A percentile compares a stretch with the other conserved stretches of the same genome.
Evolutionary conservation across 2,329 filamentous ascomycete genomes (phyloP).

Genomic region (Cercospora beticola): DNA sequence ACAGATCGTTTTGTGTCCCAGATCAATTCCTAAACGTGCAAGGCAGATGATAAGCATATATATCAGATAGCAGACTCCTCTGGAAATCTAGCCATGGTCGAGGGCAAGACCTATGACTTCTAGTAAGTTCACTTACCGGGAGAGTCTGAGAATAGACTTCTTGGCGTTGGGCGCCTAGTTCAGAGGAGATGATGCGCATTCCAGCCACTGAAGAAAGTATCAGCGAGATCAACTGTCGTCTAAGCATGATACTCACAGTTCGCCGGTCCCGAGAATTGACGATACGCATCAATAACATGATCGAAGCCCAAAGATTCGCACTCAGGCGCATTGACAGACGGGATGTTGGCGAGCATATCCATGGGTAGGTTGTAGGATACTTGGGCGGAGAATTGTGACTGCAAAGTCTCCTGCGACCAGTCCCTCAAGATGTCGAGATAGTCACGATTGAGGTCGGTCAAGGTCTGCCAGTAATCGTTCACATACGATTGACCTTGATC

Average conservation of each 20-base stretch:
- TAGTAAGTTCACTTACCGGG: constrained; percentile 12
- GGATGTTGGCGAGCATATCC: constrained; percentile 37
- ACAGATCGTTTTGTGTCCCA: constrained; percentile 43
- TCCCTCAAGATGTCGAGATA: constrained; percentile 33
- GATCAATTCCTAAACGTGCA: constrained; percentile 28
- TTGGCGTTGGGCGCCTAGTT: constrained; percentile 35
- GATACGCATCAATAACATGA: constrained; percentile 37
- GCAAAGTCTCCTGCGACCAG: constrained; percentile 32
- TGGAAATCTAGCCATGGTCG: neutral
- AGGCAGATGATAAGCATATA: neutral
- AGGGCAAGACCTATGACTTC: neutral
- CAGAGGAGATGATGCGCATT: constrained; percentile 37
- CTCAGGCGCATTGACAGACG: constrained; percentile 38
- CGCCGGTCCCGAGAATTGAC: constrained; percentile 38
- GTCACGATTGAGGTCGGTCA: constrained; percentile 36
- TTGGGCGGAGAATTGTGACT: constrained; percentile 36
- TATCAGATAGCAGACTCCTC: neutral
- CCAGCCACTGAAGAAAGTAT: constrained; percentile 24
- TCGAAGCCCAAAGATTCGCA: constrained; percentile 39
- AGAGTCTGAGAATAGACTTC: constrained; percentile 35
- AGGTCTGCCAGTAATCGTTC: constrained; percentile 35
- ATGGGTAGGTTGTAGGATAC: constrained; percentile 40
- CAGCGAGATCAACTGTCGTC: neutral
- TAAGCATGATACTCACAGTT: constrained; percentile 23
- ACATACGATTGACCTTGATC: constrained; percentile 29